Evolutionary conservation across 106 monocot genomes (phyloP), one percentile per base, ranked within the genome.

Genomic region (Gastrodia elata): DNA sequence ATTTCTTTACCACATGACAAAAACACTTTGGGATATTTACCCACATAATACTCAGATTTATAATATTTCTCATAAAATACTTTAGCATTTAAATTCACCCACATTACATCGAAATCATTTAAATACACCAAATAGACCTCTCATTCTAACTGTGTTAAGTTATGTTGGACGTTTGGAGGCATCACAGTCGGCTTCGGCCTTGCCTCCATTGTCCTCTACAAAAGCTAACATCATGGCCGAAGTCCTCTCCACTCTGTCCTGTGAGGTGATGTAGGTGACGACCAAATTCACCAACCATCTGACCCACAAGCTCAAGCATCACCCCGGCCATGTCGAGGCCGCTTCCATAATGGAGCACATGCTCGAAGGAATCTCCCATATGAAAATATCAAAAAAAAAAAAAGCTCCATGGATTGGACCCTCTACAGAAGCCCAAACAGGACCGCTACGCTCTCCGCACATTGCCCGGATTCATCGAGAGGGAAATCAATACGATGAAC

Each of bases 241-340:
- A 11, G 71, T 83, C 38, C 35, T 83, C 20, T 87, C 87, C n/a
- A 83, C 87, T 24, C 40, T 83, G 59, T 87, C 83, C 70, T 87
- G 87, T 68, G 87, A 87, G 73, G 87, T 78, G 10, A 86, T 86
- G 85, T 67, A 86, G 43, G 85, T 82, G 18, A 86, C 82, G 73
- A 82, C 85, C 30, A 81, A 87, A 65, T 87, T 78, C 81, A 65
- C 83, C 22, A 83, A 87, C 52, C 87, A 83, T 6, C 36, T 87
- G 9, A 87, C 87, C 4, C 87, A 87, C 76, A 75, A 84, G 41
- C 75, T 87, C 37, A 87, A 87, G 75, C 87, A 87, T 78, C 87
- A 87, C 68, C 87, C 87, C 7, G 87, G 84, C 10, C 87, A 87
- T 42, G 84, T 87, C 70, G 87, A 87, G 58, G 75, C 87, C 14